Conservation (phyloP, 176 grass and related monocot genomes). For the Triticum monococcum region DNA sequence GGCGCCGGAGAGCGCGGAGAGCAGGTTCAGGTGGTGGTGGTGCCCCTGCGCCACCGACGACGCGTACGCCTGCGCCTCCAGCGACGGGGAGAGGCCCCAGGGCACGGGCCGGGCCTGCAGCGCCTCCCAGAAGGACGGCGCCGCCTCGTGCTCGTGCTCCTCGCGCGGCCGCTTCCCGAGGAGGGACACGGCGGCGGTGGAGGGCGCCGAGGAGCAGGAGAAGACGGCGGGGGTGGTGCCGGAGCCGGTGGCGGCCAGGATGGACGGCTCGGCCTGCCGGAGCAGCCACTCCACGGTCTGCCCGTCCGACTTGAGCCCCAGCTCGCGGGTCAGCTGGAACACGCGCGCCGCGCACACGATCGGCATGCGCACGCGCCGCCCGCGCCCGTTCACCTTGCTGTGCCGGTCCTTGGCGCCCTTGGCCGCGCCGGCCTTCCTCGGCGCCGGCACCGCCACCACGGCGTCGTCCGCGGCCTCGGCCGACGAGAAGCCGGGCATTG, state of each 20-base stretch:
- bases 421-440: slow-evolving; percentile 21
- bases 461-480: neutral
- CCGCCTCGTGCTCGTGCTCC: slow-evolving; percentile 19
- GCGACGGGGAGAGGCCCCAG: slow-evolving; percentile 44
- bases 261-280: slow-evolving; percentile 90
- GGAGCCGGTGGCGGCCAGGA: slow-evolving; percentile 83
- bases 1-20: slow-evolving; percentile 51
- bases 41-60: slow-evolving; percentile 55
- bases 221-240: slow-evolving; percentile 81
- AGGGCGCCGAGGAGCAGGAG: slow-evolving; percentile 52
- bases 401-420: slow-evolving; percentile 74
- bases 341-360: slow-evolving; percentile 93
- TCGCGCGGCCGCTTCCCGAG: slow-evolving; percentile 43
- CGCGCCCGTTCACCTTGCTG: slow-evolving; percentile 94
- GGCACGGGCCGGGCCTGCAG: slow-evolving; percentile 37
- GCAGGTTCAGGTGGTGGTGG: slow-evolving; percentile 52
- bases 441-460: neutral
- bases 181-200: slow-evolving; percentile 17
- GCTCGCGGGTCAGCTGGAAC: slow-evolving; percentile 93
- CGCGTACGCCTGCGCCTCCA: slow-evolving; percentile 57
- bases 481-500: neutral
- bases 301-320: slow-evolving; percentile 92
- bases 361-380: slow-evolving; percentile 92
- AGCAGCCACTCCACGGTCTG: slow-evolving; percentile 97
- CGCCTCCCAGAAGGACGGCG: slow-evolving; percentile 44